A percentile compares a stretch with the other conserved stretches of the same genome.
phyloP scores from a whole-genome alignment of 306 rosid species.

The cucumber (Cucumis sativus) region DNA sequence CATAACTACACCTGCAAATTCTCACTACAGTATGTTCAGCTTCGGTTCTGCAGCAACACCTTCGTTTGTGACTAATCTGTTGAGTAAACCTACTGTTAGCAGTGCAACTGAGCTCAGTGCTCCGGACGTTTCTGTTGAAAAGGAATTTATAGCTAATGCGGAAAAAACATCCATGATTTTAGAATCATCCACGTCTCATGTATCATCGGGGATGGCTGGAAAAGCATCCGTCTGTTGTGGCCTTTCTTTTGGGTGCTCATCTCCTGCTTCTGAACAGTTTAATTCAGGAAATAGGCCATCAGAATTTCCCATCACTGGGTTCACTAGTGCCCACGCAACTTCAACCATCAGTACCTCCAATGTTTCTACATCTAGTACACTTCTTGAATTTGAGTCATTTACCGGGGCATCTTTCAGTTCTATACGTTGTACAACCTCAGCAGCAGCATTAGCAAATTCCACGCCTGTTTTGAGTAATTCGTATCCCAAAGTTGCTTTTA shows the following conservation, averaged over 20 bases:
- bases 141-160: slow-evolving; percentile 26
- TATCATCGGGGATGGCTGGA: slow-evolving; percentile 28
- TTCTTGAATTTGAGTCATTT: slow-evolving; percentile 25
- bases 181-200: slow-evolving; percentile 24
- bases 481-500: slow-evolving; percentile 19
- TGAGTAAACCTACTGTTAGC: slow-evolving; percentile 15
- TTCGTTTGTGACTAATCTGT: slow-evolving; percentile 27
- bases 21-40: slow-evolving; percentile 32
- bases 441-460: slow-evolving; percentile 26
- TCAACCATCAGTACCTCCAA: slow-evolving; percentile 8
- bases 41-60: slow-evolving; percentile 27
- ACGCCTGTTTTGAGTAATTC: slow-evolving; percentile 42
- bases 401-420: slow-evolving; percentile 35
- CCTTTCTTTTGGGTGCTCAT: slow-evolving; percentile 37
- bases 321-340: slow-evolving; percentile 20
- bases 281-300: slow-evolving; percentile 33
- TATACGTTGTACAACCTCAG: slow-evolving; percentile 27
- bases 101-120: slow-evolving; percentile 21
- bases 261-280: slow-evolving; percentile 20
- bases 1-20: slow-evolving; percentile 29
- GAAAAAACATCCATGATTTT: slow-evolving; percentile 29
- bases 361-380: background rate
- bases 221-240: slow-evolving; percentile 31
- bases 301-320: slow-evolving; percentile 26
- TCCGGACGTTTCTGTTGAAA: slow-evolving; percentile 25